These are phyloP conservation scores for Trametes gibbosa DNA, from an alignment of 768 basidiomycete species.

Conservation along the genomic window DNA sequence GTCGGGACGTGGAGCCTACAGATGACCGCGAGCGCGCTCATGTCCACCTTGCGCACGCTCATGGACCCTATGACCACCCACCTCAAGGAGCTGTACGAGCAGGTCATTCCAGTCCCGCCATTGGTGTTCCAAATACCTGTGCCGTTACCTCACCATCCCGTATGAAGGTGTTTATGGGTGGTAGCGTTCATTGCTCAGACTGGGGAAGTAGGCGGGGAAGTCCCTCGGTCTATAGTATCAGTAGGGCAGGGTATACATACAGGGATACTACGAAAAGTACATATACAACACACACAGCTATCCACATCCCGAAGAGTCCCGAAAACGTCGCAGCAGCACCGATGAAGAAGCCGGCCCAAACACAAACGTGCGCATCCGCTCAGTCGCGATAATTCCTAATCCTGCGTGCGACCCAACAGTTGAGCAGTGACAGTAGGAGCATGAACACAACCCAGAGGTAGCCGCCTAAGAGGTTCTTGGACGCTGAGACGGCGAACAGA, in stretches of 20 bases:
- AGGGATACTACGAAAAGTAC: neutral
- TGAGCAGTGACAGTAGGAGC: constrained; percentile 19
- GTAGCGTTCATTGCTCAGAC: neutral
- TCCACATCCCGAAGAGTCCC: neutral
- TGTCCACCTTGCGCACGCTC: constrained; percentile 71
- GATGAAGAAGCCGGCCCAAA: too few species aligned
- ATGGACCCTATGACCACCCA: constrained; percentile 60
- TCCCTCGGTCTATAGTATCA: neutral
- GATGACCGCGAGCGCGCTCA: constrained; percentile 84
- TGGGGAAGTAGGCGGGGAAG: too few species aligned
- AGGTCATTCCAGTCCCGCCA: constrained; percentile 14
- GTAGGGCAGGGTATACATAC: neutral
- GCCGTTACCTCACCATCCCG: neutral
- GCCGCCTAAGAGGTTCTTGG: constrained; percentile 21
- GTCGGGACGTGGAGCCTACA: constrained; percentile 95
- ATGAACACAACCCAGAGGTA: constrained; percentile 28
- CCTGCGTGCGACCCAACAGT: constrained; percentile 17
- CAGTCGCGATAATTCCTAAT: constrained; percentile 24
- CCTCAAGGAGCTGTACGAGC: constrained; percentile 31
- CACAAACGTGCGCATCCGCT: neutral
- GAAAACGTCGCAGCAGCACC: neutral
- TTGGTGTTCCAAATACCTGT: constrained; percentile 1
- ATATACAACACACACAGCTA: neutral
- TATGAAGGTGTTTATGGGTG: neutral
- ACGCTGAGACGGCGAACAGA: constrained; percentile 28